Evolutionary conservation across 345 rosid species (phyloP).

Genomic region (Pelargonium nanum): DNA sequence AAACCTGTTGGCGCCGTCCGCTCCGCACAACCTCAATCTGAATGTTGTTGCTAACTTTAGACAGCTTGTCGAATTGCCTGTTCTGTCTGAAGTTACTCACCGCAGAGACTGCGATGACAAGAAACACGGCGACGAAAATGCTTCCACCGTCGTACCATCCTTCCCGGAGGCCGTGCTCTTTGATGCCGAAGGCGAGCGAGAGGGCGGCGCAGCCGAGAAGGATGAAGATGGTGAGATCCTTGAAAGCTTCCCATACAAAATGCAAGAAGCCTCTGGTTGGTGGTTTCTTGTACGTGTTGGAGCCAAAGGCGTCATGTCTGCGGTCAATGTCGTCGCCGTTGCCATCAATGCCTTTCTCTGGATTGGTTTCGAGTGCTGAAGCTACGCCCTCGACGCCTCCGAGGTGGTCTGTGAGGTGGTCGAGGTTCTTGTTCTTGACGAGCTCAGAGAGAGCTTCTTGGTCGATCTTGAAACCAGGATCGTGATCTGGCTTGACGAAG

Average conservation of each 20-base stretch:
- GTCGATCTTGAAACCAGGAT: constrained; percentile 26
- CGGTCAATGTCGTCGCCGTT: constrained; percentile 20
- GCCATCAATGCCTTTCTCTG: constrained; percentile 26
- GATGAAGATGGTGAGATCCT: constrained; percentile 44
- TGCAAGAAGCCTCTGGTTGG: constrained; percentile 38
- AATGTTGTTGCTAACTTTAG: constrained; percentile 41
- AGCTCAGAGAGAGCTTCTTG: constrained; percentile 24
- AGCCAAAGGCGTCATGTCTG: constrained; percentile 42
- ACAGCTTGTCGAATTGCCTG: constrained; percentile 42
- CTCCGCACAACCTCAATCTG: constrained; percentile 40
- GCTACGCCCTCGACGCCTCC: constrained; percentile 37
- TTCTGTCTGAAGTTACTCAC: constrained; percentile 39
- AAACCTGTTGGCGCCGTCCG: constrained; percentile 33
- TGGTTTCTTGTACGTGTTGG: constrained; percentile 52
- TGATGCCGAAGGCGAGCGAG: constrained; percentile 54
- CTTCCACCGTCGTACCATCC: constrained; percentile 77
- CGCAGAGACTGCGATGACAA: constrained; percentile 44
- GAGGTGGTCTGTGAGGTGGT: constrained; percentile 17
- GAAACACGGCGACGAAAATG: constrained; percentile 44
- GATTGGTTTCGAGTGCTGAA: constrained; percentile 27
- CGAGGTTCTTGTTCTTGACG: constrained; percentile 30
- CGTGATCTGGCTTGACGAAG: no score
- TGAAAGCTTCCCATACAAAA: constrained; percentile 42
- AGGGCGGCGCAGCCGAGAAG: constrained; percentile 48
- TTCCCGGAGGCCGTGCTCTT: constrained; percentile 42